Conservation (phyloP, 805 yeast species). For the Cyberlindnera bimundalis region DNA sequence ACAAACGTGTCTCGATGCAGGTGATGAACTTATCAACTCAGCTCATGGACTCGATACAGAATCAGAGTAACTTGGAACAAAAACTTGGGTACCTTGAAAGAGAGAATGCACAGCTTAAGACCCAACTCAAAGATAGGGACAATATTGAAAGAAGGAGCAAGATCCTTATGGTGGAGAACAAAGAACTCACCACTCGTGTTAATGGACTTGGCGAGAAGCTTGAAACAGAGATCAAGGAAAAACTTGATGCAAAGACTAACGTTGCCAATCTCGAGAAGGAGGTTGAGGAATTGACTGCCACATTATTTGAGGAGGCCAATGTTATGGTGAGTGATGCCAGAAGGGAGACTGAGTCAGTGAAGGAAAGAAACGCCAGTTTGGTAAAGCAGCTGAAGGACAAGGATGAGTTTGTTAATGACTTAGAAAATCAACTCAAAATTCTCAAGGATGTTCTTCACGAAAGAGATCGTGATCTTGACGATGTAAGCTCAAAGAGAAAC, state of each 20-base stretch:
- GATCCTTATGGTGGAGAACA: slow-evolving; percentile 30
- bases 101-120: slow-evolving; percentile 32
- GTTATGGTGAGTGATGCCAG: slow-evolving; percentile 80
- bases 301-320: slow-evolving; percentile 81
- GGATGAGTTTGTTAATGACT: slow-evolving; percentile 59
- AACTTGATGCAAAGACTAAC: slow-evolving; percentile 53
- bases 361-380: slow-evolving; percentile 55
- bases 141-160: slow-evolving; percentile 21
- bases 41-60: slow-evolving; percentile 56
- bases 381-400: slow-evolving; percentile 58
- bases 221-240: slow-evolving; percentile 32
- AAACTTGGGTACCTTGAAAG: slow-evolving; percentile 37
- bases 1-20: slow-evolving; percentile 47
- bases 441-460: slow-evolving; percentile 58
- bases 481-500: slow-evolving; percentile 15
- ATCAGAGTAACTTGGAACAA: slow-evolving; percentile 54
- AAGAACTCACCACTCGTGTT: slow-evolving; percentile 32
- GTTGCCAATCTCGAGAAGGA: slow-evolving; percentile 62
- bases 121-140: slow-evolving; percentile 21
- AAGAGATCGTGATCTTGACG: slow-evolving; percentile 34
- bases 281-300: slow-evolving; percentile 74
- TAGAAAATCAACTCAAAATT: slow-evolving; percentile 64
- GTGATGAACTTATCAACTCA: slow-evolving; percentile 56
- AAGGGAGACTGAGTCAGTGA: slow-evolving; percentile 56
- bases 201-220: slow-evolving; percentile 32